phyloP scores from a whole-genome alignment of 345 rosid species.

The Excoecaria agallocha region DNA sequence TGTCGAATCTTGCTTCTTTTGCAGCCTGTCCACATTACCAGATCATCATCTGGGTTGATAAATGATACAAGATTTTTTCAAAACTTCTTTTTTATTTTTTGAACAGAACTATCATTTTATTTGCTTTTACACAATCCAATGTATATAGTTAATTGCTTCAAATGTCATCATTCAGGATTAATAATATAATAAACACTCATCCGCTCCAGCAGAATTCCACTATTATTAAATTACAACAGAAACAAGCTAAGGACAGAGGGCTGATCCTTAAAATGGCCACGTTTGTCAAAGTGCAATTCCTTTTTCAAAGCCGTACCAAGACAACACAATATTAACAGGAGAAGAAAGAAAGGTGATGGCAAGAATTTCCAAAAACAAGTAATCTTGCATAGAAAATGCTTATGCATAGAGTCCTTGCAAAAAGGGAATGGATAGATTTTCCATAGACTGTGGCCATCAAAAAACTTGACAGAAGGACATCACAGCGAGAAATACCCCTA shows the following conservation, averaged over 20 bases:
- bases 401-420: background rate
- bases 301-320: background rate
- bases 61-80: background rate
- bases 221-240: background rate
- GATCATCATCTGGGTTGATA: background rate
- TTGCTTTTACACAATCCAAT: background rate
- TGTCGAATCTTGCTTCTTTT: constrained; percentile 91
- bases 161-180: background rate
- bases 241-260: background rate
- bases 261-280: background rate
- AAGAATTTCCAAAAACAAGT: background rate
- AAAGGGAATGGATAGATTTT: no score
- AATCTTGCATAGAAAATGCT: background rate
- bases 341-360: background rate
- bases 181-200: background rate
- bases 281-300: background rate
- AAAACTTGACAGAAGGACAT: no score
- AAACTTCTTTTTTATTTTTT: no score
- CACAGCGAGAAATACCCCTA: no score
- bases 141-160: background rate
- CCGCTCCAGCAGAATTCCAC: background rate
- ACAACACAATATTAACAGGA: background rate
- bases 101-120: background rate
- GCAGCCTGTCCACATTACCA: constrained; percentile 64
- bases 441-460: no score